Percentiles rank a stretch among this genome's conserved stretches.
Evolutionary conservation across 306 rosid species (phyloP).

Genomic region (Trifolium subterraneum): DNA sequence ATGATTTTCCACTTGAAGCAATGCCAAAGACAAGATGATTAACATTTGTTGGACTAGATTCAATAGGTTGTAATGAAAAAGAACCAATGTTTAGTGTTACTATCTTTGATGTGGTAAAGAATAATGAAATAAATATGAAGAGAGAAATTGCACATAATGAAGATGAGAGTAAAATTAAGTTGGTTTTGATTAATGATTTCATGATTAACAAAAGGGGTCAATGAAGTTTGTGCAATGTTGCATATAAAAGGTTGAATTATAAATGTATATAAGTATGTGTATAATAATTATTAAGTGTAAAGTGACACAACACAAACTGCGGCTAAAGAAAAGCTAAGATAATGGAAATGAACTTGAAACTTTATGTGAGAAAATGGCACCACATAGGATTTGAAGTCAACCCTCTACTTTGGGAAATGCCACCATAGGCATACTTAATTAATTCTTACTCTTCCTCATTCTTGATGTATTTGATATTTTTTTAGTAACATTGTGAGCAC

Average conservation of each 20-base stretch:
- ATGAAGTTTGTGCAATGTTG: constrained; percentile 2
- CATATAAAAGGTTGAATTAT: not conserved
- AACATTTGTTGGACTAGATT: constrained; percentile 48
- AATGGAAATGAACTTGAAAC: constrained; percentile 21
- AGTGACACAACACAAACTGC: constrained; percentile 30
- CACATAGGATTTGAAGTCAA: not conserved
- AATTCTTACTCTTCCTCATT: not conserved
- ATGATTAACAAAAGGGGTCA: constrained; percentile 44
- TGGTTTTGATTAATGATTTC: constrained; percentile 50
- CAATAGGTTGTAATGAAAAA: constrained; percentile 13
- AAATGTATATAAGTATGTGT: not conserved
- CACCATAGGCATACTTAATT: not conserved
- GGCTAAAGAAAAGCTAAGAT: constrained; percentile 36
- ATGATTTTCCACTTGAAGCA: constrained; percentile 57
- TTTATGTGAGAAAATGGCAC: not conserved
- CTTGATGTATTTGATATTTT: too few species aligned
- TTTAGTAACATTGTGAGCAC: too few species aligned
- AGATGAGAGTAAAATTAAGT: constrained; percentile 51
- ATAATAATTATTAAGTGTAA: not conserved
- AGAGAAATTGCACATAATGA: constrained; percentile 54
- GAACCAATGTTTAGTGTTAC: not conserved
- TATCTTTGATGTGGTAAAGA: constrained; percentile 42
- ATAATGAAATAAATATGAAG: constrained; percentile 30
- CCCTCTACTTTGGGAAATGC: not conserved
- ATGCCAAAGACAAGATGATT: constrained; percentile 80